Base-by-base conservation (phyloP, 2,329 filamentous ascomycete species). In the Coniochaeta hoffmannii region DNA sequence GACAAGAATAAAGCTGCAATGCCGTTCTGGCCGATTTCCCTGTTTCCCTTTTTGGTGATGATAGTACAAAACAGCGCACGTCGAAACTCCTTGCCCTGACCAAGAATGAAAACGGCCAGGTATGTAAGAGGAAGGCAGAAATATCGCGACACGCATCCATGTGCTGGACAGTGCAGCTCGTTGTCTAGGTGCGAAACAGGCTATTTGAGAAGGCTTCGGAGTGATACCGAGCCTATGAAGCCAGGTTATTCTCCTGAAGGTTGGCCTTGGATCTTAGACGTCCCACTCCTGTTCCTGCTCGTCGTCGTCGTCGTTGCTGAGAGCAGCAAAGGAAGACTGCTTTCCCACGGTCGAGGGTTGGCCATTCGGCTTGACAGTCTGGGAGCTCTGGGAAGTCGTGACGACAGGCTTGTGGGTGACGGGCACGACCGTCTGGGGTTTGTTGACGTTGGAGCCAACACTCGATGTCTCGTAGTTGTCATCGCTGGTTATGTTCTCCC, bases 211-310 rank as follows among this genome's bases (percentile, higher is more conserved):
- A 17, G 35, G n/a, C 5, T 3, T 11, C 15, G 4, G n/a, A 7
- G 35, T 36, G 15, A n/a, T 36, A n/a, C 7, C n/a, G 4, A 36
- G 35, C 35, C 2, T 14, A n/a, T 2, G 17, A 19, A 41, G 9
- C 11, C 10, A 8, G 17, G 17, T 36, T 14, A n/a, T 41, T 19
- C 36, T 19, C 36, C 3, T 41, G 17, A 5, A 19, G 17, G 36
- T 19, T 22, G 2, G 36, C 36, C 4, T 8, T 9, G 7, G 7
- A n/a, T 15, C 32, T 69, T 69, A 80, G 55, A 81, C 77, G 53
- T 80, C 77, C 78, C 78, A 81, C 64, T 81, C 78, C 58, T 74
- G 70, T 60, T 77, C 72, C 56, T 71, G 68, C 46, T 75, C 68
- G 12, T 71, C 70, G 38, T 76, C 70, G 38, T 76, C 71, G 56